These are phyloP conservation scores for Dalechampia spathulata DNA, from an alignment of 441 rosid species.

Conservation along the genomic window DNA sequence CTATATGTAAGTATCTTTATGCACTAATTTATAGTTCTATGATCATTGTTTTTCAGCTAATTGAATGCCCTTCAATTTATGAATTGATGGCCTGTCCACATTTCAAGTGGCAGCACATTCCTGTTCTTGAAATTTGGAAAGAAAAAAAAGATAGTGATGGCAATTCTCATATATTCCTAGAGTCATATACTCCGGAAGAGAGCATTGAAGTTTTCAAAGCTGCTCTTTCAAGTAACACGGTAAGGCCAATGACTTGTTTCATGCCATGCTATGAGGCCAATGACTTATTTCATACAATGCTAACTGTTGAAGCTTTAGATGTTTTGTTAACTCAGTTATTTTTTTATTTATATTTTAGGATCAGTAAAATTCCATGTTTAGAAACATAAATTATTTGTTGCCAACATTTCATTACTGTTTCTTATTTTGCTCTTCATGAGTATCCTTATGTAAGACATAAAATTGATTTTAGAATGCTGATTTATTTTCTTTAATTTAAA, in stretches of 20 bases:
- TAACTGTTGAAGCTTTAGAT: conserved; percentile 1
- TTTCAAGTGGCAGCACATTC: conserved; percentile 65
- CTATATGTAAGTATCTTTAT: neutral
- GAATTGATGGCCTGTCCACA: conserved; percentile 80
- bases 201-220: conserved; percentile 48
- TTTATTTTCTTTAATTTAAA: no score
- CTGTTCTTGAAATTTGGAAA: conserved; percentile 79
- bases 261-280: conserved; percentile 38
- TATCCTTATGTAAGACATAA: no score
- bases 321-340: neutral
- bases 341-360: neutral
- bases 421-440: no score
- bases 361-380: neutral
- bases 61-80: conserved; percentile 92
- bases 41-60: conserved; percentile 55
- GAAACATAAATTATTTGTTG: neutral
- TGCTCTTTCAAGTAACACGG: conserved; percentile 68
- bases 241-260: conserved; percentile 26
- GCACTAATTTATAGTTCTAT: conserved; percentile 1
- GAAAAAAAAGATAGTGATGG: conserved; percentile 46
- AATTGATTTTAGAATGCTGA: no score
- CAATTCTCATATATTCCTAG: conserved; percentile 44
- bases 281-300: conserved; percentile 3
- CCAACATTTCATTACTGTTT: neutral
- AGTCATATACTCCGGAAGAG: conserved; percentile 55